Evolutionary conservation across 768 basidiomycete genomes (phyloP), one percentile per base, ranked within the genome.

Genomic region (Leccinum obscurum): DNA sequence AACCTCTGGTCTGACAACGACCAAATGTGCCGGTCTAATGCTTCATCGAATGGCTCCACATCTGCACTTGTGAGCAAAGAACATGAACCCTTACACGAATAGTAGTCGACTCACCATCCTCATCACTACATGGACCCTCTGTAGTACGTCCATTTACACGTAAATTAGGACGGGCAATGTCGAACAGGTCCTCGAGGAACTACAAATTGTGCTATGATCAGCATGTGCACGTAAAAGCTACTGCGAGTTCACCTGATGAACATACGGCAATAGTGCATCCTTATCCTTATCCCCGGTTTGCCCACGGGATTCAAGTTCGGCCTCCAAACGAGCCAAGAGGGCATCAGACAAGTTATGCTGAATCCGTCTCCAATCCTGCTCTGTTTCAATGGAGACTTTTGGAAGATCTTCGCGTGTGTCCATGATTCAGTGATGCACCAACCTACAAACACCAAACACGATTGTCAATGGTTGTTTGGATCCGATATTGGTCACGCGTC

Each of bases 41-140:
- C 85, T 73, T 96, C 93, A 67, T 96, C 92, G 71, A 94, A 96
- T 3, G 85, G 81, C 67, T 94, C 91, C 64, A 85, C 84, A 49
- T 86, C 86, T 88, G 62, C n/a, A 17, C 15, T 26, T 26, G 32
- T 67, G 15, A 66, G 26, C 22, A 44, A 34, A 34, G 24, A 11
- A 22, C 9, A 50, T 10, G 35, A 28, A 50, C 54, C 11, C 52
- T 51, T 17, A 49, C 3, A 46, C 52, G 57, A 62, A 24, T 54
- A 54, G 10, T 48, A 28, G 34, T 39, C n/a, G 1, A 53, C 74
- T 55, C 54, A 85, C 88, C 83, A 66, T 83, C 80, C 60, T 82
- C 83, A 53, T 80, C 78, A 20, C 81, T 77, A 22, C 81, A 80
- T n/a, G 86, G 75, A 4, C 85, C 80, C 66, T 90, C 90, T 62